Conservation (phyloP, 768 basidiomycete species). For the Boletus insuetus region DNA sequence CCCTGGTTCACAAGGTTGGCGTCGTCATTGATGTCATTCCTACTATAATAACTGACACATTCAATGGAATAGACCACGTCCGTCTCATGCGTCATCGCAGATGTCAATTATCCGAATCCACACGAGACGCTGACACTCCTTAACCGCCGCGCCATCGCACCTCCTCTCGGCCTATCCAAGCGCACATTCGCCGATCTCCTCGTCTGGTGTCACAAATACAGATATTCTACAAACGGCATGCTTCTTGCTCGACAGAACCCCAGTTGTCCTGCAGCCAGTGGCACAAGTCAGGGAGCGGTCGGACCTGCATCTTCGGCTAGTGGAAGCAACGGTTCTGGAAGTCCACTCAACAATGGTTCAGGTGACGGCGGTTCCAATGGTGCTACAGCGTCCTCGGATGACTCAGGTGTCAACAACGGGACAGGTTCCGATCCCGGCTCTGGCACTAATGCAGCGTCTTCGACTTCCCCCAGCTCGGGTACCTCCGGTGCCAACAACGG, state of each 20-base stretch:
- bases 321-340: neutral
- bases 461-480: neutral
- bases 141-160: constrained; percentile 15
- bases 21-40: neutral
- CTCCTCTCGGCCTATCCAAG: constrained; percentile 24
- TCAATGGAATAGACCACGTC: constrained; percentile 5
- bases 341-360: neutral
- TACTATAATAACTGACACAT: neutral
- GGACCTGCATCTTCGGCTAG: neutral
- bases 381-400: neutral
- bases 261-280: constrained; percentile 8
- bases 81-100: constrained; percentile 27
- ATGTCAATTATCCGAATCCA: constrained; percentile 24
- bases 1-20: constrained; percentile 8
- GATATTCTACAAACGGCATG: constrained; percentile 2
- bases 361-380: neutral
- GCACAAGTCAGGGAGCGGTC: neutral
- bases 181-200: constrained; percentile 26
- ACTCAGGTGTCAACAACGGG: neutral
- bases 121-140: constrained; percentile 23
- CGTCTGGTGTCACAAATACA: constrained; percentile 25
- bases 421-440: neutral
- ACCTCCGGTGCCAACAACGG: neutral
- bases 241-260: constrained; percentile 27
- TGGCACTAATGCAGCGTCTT: neutral